Evolutionary conservation across 2,329 filamentous ascomycete genomes (phyloP), one percentile per base, ranked within the genome.

Genomic region (Didymella segeticola): DNA sequence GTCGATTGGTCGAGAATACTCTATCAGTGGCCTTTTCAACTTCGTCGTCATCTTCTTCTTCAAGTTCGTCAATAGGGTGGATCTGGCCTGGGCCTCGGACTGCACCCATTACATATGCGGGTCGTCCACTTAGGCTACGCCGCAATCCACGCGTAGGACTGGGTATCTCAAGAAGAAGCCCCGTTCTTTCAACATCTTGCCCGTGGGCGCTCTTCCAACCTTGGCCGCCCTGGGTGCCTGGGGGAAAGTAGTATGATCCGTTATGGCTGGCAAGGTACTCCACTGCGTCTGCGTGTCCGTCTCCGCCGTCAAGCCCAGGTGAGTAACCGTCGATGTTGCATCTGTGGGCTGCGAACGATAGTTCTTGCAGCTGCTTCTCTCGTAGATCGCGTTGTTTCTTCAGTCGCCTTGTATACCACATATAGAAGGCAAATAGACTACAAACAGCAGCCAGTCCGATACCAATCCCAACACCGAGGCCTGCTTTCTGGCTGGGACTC

Each of bases 41-140:
- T 3, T 53, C 57, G 5, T 67, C 57, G 14, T 67, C 66, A 8
- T 62, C 49, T 57, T 87, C 85, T 37, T 36, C 33, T 53, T 87
- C 85, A 11, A 80, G 74, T 65, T 86, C 83, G 30, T 86, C 84
- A 38, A 88, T 88, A 0, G 84, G 83, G 64, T 86, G 85, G 22
- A 88, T 88, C 20, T 78, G 75, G 3, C 81, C 80, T 26, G 82
- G 80, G 7, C 78, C 78, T 15, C 80, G 78, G 26, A 78, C 71
- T 43, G 81, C 76, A 36, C 73, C 75, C 43, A 83, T 80, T 26
- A 82, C 80, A 60, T 80, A 82, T 14, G 69, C 62, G 38, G 75
- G 75, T 34, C 69, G 70, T 10, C 69, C 65, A 25, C 66, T 54
- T 6, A 77, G 52, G 47, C 72, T 76, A 42, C 78, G 77, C 36